A percentile compares a stretch with the other conserved stretches of the same genome.
Evolutionary conservation across 2,329 filamentous ascomycete species (phyloP).

Genomic region (Xylaria sp.): DNA sequence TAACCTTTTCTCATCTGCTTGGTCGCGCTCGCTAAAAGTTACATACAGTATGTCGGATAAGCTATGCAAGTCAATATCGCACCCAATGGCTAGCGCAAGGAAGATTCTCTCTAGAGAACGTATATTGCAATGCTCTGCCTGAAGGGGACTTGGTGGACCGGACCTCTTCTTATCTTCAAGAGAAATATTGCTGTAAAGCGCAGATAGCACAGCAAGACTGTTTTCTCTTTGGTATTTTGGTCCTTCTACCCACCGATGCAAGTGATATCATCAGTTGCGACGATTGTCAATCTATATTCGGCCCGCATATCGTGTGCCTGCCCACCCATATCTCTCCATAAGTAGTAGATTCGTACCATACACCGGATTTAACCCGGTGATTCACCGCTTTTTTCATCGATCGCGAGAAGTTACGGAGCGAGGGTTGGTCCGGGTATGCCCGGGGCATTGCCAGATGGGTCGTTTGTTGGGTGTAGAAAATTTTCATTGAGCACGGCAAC

Average conservation of each 20-base stretch:
- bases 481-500: not conserved
- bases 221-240: not conserved
- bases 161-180: not conserved
- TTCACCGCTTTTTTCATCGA: conserved; percentile 21
- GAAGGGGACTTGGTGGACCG: not conserved
- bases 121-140: not conserved
- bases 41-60: not conserved
- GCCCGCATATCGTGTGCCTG: not conserved
- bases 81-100: not conserved
- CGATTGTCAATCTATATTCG: not conserved
- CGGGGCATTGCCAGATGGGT: conserved; percentile 1
- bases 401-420: not conserved
- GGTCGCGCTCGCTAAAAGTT: not conserved
- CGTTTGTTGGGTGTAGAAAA: not conserved
- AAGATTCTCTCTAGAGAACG: not conserved
- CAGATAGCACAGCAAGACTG: not conserved
- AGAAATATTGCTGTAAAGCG: not conserved
- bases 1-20: not conserved
- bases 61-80: not conserved
- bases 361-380: not conserved
- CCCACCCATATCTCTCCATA: not conserved
- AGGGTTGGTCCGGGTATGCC: conserved; percentile 1
- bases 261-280: not conserved
- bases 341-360: not conserved
- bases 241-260: not conserved